These are phyloP conservation scores for Zea mays DNA, from an alignment of 176 grass and related monocot species.

Conservation along the genomic window Zm-B73-REFERENCE-NAM-5.0 NC_050102.1:124525501-124526000, in stretches of 20 bases:
- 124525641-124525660: conserved; percentile 1
- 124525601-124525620: conserved; percentile 4
- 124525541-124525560: too few relatives aligned
- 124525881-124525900: not conserved
- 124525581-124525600: conserved; percentile 35
- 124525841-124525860: conserved; percentile 2
- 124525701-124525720: conserved; percentile 1
- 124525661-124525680: not conserved
- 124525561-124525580: not conserved
- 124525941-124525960: not conserved
- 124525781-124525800: not conserved
- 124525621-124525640: conserved; percentile 16
- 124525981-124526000: not conserved
- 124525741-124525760: not conserved
- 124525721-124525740: not conserved
- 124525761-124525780: conserved; percentile 13
- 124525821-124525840: conserved; percentile 55
- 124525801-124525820: conserved; percentile 37
- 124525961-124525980: not conserved
- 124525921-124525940: not conserved
- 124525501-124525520: too few relatives aligned
- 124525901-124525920: not conserved
- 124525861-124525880: not conserved
- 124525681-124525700: not conserved
- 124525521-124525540: too few relatives aligned